Evolutionary conservation across 83 land plant genomes (phyloP), one percentile per base, ranked within the genome.

Genomic region (Isoetes engelmannii): DNA sequence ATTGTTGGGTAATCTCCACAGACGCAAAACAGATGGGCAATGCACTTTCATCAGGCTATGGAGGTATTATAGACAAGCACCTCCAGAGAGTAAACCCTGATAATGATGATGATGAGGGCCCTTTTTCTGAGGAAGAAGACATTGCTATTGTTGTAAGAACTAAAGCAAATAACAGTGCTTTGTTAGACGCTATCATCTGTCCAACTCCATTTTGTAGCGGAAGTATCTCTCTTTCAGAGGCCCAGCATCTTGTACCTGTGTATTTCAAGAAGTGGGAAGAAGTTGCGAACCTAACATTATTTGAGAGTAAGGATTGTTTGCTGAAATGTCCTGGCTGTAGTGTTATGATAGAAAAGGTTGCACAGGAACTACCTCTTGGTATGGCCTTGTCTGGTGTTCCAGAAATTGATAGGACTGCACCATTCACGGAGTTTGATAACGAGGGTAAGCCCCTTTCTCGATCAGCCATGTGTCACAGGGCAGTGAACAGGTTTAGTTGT

Each of bases 351-450:
- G 80, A 78, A 50, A 78, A 78, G 50, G 67, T 78, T 42, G 48
- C 47, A 15, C 60, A 72, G 37, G 67, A 59, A 5, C 47, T 78
- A 7, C 80, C 80, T 45, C 77, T 71, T 12, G 80, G 77, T 62
- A 57, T 78, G 17, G 80, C 80, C 12, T 77, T 67, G 5, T 67
- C 80, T 28, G 80, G 80, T 10, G 80, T 78, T 37, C 80, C 80
- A 6, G 80, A 78, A 47, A 53, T 78, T 43, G 80, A 78, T 46
- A 73, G 80, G 49, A 78, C 80, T 41, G 77, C 58, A 4, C 80
- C 80, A 5, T 78, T 68, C 48, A 77, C 69, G 21, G 80, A 78
- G 50, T 59, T 72, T 17, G 80, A 78, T 42, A 61, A 63, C 63
- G 61, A 73, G 12, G 77, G 80, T 7, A 59, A 37, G 8, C 60